Base-by-base conservation (phyloP, 2,329 filamentous ascomycete species). In the Fusarium compactum region DNA sequence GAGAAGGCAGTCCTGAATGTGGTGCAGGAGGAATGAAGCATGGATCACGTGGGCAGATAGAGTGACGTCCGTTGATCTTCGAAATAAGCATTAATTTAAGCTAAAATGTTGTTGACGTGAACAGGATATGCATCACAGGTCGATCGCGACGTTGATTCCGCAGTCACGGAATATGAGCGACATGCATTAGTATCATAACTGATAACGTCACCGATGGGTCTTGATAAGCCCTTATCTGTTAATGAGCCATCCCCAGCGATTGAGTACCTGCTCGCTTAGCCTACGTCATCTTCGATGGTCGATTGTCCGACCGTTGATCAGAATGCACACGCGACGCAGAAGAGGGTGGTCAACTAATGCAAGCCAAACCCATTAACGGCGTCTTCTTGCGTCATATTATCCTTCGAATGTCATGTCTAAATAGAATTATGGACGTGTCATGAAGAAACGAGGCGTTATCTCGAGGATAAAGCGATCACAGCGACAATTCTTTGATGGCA, bases 271-370 rank as follows among this genome's bases (percentile, higher is more conserved):
- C 34, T n/a, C 34, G 34, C 34, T 24, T 30, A n/a, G 6, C 0
- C n/a, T 45, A 46, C 45, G 62, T 65, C 62, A 65, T 58, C 8
- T n/a, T 14, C 18, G 9, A 6, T 4, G n/a, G 25, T 16, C 16
- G 10, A 32, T 14, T 30, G 22, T 29, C 44, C 16, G 22, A 3
- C 40, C n/a, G 18, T 18, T 52, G 24, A 16, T 15, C 6, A 27
- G n/a, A 14, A 14, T 45, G 38, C 11, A 65, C 20, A 10, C 51
- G 22, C 22, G 22, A 45, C n/a, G 59, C 25, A 34, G 4, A 2
- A 25, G 34, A 51, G 52, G 41, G 25, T 25, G 43, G 46, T 57
- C 29, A 16, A 5, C 62, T 65, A 59, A 65, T 50, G 62, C 53
- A 65, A 59, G 62, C 32, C 24, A 59, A 32, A 18, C 7, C 11